Conservation (phyloP, 2,329 filamentous ascomycete species). For the Penicillium sp. region DNA sequence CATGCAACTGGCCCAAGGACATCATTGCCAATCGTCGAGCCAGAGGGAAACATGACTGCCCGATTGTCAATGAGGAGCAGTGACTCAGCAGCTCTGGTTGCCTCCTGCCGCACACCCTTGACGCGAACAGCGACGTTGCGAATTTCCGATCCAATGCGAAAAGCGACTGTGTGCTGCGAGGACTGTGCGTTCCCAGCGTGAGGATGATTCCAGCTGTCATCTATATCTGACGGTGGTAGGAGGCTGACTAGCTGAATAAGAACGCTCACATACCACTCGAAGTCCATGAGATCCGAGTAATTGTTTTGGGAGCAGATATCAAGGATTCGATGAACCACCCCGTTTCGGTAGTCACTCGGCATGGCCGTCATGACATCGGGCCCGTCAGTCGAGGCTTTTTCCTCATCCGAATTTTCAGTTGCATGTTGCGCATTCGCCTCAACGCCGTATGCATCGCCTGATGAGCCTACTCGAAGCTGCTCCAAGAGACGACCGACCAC, state of each 20-base stretch:
- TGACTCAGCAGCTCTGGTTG: slow-evolving; percentile 74
- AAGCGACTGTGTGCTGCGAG: slow-evolving; percentile 23
- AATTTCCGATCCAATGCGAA: slow-evolving; percentile 70
- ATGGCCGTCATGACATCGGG: slow-evolving; percentile 51
- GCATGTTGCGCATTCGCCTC: slow-evolving; percentile 25
- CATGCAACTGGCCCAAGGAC: slow-evolving; percentile 73
- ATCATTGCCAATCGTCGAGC: slow-evolving; percentile 50
- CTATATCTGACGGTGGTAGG: slow-evolving; percentile 29
- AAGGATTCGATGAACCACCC: slow-evolving; percentile 75
- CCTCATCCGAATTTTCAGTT: slow-evolving; percentile 1
- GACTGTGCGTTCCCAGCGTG: slow-evolving; percentile 10
- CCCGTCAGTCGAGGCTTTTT: slow-evolving; percentile 25
- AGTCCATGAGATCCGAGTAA: slow-evolving; percentile 79
- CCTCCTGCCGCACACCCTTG: slow-evolving; percentile 69
- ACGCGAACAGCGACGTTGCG: slow-evolving; percentile 90
- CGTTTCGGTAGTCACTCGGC: slow-evolving; percentile 77
- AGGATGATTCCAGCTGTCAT: slow-evolving; percentile 20
- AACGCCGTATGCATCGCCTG: slow-evolving; percentile 25
- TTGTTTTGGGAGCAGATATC: slow-evolving; percentile 86
- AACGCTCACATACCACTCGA: slow-evolving; percentile 95
- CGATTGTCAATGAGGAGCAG: slow-evolving; percentile 58
- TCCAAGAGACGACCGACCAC: slow-evolving; percentile 83
- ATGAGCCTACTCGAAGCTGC: slow-evolving; percentile 65
- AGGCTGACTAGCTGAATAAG: slow-evolving; percentile 77
- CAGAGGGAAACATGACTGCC: slow-evolving; percentile 52